Evolutionary conservation across 768 basidiomycete species (phyloP).

Genomic region (Russula dissimulans): DNA sequence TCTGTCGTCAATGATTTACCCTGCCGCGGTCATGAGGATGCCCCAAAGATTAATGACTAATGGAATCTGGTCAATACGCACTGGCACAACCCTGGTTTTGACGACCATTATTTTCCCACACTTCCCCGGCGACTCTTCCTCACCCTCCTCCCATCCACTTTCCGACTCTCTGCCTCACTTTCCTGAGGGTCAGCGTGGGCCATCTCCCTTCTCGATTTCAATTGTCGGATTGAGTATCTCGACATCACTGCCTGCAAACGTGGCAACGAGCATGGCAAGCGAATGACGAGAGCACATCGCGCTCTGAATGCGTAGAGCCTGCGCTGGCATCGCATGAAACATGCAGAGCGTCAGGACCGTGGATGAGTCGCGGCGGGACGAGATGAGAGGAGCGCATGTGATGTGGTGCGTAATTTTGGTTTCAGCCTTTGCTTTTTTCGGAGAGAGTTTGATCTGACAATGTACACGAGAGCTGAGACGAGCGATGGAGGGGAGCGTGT

Average conservation of each 20-base stretch:
- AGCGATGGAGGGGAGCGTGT: constrained; percentile 31
- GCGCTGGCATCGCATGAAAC: constrained; percentile 34
- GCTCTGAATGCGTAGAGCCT: constrained; percentile 29
- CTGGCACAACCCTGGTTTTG: constrained; percentile 27
- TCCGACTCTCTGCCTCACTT: too few species aligned
- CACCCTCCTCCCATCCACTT: too few species aligned
- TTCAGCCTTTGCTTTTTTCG: neutral
- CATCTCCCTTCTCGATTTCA: constrained; percentile 30
- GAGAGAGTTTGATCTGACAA: too few species aligned
- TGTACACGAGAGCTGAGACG: constrained; percentile 31
- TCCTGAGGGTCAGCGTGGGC: neutral
- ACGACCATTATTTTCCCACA: constrained; percentile 27
- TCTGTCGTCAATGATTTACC: too few species aligned
- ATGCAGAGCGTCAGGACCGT: constrained; percentile 17
- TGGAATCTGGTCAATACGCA: neutral
- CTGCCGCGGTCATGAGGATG: neutral
- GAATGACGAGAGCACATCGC: constrained; percentile 31
- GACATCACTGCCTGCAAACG: constrained; percentile 33
- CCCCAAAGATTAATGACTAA: neutral
- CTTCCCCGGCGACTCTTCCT: too few species aligned
- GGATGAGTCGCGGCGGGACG: constrained; percentile 23
- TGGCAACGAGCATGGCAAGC: constrained; percentile 37
- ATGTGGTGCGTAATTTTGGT: too few species aligned
- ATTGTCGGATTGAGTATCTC: constrained; percentile 34
- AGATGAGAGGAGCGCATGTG: too few species aligned